These are phyloP conservation scores for Saitozyma sp. DNA, from an alignment of 768 basidiomycete species.

Conservation along the genomic window DNA sequence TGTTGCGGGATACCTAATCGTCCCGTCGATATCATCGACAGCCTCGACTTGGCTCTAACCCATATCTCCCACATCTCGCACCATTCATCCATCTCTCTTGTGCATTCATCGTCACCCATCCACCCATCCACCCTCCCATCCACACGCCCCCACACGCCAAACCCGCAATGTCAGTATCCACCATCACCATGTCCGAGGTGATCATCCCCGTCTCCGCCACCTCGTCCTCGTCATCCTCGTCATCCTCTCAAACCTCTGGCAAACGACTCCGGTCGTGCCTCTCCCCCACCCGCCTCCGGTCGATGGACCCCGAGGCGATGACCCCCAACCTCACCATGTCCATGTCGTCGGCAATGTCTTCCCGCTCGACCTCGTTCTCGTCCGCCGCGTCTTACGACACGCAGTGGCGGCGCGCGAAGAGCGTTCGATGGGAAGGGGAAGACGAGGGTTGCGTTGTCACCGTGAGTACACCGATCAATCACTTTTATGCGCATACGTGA, in stretches of 20 bases:
- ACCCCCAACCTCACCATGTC: not conserved
- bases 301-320: not conserved
- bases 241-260: conserved; percentile 3
- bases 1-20: too few species aligned
- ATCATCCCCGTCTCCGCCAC: not conserved
- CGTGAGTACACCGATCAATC: conserved; percentile 20
- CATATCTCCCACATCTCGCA: too few species aligned
- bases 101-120: too few species aligned
- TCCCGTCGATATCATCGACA: too few species aligned
- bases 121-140: too few species aligned
- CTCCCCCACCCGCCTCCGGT: conserved; percentile 22
- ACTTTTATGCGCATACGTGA: not conserved
- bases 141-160: too few species aligned
- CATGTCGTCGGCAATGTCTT: conserved; percentile 8
- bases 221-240: not conserved
- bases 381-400: conserved; percentile 15
- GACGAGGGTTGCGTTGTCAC: conserved; percentile 30
- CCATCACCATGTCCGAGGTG: not conserved
- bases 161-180: not conserved
- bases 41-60: too few species aligned
- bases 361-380: conserved; percentile 31
- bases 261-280: conserved; percentile 31
- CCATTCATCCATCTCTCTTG: too few species aligned
- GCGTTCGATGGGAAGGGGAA: conserved; percentile 12
- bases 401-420: conserved; percentile 5